A percentile compares a stretch with the other conserved stretches of the same genome.
Evolutionary conservation across 345 rosid species (phyloP).

Genomic region (Syzygium aqueum): DNA sequence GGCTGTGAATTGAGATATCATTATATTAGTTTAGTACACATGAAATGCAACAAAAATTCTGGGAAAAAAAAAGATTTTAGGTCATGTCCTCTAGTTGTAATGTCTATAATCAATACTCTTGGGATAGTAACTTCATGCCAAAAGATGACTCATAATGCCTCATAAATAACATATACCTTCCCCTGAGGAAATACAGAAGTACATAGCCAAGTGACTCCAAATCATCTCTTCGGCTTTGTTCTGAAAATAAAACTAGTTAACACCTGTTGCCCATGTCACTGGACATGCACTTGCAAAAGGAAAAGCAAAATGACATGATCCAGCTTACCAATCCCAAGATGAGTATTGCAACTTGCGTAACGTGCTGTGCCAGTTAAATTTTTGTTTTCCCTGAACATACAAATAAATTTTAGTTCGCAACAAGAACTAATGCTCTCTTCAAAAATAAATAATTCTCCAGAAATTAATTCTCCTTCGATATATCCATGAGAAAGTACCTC

Average conservation of each 20-base stretch:
- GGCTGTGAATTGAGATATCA: constrained; percentile 22
- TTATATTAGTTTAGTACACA: background rate
- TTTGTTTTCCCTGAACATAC: constrained; percentile 36
- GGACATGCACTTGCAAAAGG: background rate
- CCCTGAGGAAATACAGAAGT: constrained; percentile 39
- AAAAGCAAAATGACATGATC: background rate
- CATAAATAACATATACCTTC: constrained; percentile 26
- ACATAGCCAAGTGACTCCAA: constrained; percentile 50
- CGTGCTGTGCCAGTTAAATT: constrained; percentile 56
- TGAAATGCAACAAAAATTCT: background rate
- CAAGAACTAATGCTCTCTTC: background rate
- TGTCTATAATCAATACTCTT: background rate
- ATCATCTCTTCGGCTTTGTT: constrained; percentile 54
- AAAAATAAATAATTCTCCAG: background rate
- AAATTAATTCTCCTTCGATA: background rate
- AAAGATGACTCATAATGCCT: background rate
- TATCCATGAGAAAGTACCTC: background rate
- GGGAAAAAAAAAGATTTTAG: background rate
- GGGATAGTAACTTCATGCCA: background rate
- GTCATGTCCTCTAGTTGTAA: background rate
- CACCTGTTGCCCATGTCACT: background rate
- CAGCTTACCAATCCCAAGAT: constrained; percentile 44
- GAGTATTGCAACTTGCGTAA: constrained; percentile 55
- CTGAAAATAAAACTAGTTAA: constrained; percentile 4
- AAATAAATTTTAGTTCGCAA: background rate